phyloP scores from a whole-genome alignment of 768 basidiomycete genomes.

The Termitomyces sp. region DNA sequence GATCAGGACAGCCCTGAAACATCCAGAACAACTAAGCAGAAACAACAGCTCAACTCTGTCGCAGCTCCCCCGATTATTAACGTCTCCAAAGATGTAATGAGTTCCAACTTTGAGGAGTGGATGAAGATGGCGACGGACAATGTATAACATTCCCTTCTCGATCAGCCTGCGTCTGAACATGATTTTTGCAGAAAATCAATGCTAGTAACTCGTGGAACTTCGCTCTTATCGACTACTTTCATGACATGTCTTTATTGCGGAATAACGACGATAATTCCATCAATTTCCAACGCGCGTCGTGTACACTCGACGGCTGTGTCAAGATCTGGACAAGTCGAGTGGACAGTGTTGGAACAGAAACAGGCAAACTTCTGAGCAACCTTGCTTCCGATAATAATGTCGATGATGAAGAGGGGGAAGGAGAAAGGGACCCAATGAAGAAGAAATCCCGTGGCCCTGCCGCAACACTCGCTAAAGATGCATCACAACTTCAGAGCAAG shows the following conservation, averaged over 20 bases:
- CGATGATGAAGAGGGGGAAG: constrained; percentile 56
- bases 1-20: constrained; percentile 35
- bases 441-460: constrained; percentile 66
- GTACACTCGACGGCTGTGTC: constrained; percentile 96
- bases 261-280: constrained; percentile 94
- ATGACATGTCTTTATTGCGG: constrained; percentile 92
- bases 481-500: constrained; percentile 77
- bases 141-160: constrained; percentile 43
- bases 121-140: constrained; percentile 99
- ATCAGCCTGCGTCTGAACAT: constrained; percentile 1
- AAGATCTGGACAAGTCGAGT: constrained; percentile 99
- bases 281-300: constrained; percentile 98
- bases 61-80: constrained; percentile 53
- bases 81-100: constrained; percentile 79
- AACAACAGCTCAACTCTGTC: constrained; percentile 57
- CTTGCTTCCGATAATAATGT: constrained; percentile 54
- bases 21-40: constrained; percentile 48
- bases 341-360: constrained; percentile 94
- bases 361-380: constrained; percentile 90
- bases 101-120: constrained; percentile 96
- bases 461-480: constrained; percentile 87
- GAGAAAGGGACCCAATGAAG: constrained; percentile 51
- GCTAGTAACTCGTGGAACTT: constrained; percentile 97
- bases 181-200: constrained; percentile 85
- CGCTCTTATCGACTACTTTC: constrained; percentile 97